Percentiles rank a stretch among this genome's conserved stretches.
Conservation (phyloP, 352 stramenopile genomes). For the Globisporangium polare region DNA sequence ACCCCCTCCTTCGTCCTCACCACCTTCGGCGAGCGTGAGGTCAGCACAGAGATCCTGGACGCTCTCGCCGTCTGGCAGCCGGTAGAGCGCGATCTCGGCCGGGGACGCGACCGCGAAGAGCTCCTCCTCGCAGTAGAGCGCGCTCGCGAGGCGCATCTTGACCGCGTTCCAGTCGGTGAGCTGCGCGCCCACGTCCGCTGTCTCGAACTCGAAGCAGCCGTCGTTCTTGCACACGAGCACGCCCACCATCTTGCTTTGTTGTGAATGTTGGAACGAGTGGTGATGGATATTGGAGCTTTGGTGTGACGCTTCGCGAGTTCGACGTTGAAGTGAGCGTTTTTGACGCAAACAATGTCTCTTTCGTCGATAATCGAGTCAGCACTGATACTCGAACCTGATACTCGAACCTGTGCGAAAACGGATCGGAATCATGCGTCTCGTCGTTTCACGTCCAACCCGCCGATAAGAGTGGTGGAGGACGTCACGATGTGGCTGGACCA, state of each 20-base stretch:
- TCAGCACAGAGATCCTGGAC: constrained; percentile 17
- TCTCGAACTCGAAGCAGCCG: constrained; percentile 66
- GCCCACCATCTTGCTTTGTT: constrained; percentile 28
- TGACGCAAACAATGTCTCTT: too few relatives aligned
- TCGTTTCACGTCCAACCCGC: too few relatives aligned
- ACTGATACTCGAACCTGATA: too few relatives aligned
- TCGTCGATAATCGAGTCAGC: too few relatives aligned
- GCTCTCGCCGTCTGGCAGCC: constrained; percentile 43
- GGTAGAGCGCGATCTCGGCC: constrained; percentile 59
- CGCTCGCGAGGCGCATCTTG: constrained; percentile 55
- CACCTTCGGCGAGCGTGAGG: neutral
- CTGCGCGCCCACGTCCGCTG: constrained; percentile 22
- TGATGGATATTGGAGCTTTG: neutral
- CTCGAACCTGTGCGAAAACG: too few relatives aligned
- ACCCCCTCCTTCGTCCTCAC: neutral
- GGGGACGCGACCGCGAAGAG: constrained; percentile 57
- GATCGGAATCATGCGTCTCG: too few relatives aligned
- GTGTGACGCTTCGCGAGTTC: neutral
- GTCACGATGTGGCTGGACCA: too few relatives aligned
- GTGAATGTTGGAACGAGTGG: neutral
- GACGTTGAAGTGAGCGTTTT: neutral
- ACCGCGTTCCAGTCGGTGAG: constrained; percentile 35
- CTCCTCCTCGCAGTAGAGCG: constrained; percentile 69
- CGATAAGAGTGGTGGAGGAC: too few relatives aligned
- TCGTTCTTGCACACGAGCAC: constrained; percentile 82